A percentile compares a stretch with the other conserved stretches of the same genome.
Conservation (phyloP, 768 basidiomycete species). For the Filobasidium wieringae region DNA sequence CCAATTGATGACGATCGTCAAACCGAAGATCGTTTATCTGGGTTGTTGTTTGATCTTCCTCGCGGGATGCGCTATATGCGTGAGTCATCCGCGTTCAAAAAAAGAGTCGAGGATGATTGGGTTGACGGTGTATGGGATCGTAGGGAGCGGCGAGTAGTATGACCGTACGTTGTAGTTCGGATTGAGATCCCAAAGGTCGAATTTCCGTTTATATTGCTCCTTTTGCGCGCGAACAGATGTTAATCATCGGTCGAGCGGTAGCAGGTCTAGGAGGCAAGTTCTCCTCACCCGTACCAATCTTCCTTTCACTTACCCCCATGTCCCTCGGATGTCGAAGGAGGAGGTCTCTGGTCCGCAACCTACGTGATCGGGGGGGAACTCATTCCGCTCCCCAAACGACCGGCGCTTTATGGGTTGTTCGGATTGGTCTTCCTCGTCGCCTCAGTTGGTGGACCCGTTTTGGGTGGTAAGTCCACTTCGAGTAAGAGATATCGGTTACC, state of each 20-base stretch:
- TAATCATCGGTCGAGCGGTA: slow-evolving; percentile 21
- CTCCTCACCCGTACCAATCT: slow-evolving; percentile 20
- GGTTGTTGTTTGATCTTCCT: slow-evolving; percentile 16
- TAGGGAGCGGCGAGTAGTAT: slow-evolving; percentile 1
- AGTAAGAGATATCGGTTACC: background rate
- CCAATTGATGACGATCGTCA: slow-evolving; percentile 21
- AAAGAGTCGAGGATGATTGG: background rate
- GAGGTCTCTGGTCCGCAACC: slow-evolving; percentile 12
- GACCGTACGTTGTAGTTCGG: slow-evolving; percentile 9
- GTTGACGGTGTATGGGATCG: background rate
- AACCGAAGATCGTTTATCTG: slow-evolving; percentile 18
- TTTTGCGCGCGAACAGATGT: slow-evolving; percentile 16
- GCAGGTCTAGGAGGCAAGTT: slow-evolving; percentile 18
- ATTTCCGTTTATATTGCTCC: slow-evolving; percentile 9
- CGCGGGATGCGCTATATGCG: slow-evolving; percentile 19
- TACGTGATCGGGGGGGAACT: slow-evolving; percentile 19
- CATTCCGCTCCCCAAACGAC: slow-evolving; percentile 21
- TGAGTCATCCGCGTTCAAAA: background rate
- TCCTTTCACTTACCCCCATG: background rate
- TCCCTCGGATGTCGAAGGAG: background rate
- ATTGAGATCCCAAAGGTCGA: background rate
- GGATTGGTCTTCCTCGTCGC: slow-evolving; percentile 20
- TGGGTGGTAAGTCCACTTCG: slow-evolving; percentile 7
- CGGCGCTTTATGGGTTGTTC: slow-evolving; percentile 18
- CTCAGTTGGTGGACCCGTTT: slow-evolving; percentile 20